These are phyloP conservation scores for Aurantiochytrium sp. DNA, from an alignment of 108 stramenopile genomes.

Conservation along the genomic window DNA sequence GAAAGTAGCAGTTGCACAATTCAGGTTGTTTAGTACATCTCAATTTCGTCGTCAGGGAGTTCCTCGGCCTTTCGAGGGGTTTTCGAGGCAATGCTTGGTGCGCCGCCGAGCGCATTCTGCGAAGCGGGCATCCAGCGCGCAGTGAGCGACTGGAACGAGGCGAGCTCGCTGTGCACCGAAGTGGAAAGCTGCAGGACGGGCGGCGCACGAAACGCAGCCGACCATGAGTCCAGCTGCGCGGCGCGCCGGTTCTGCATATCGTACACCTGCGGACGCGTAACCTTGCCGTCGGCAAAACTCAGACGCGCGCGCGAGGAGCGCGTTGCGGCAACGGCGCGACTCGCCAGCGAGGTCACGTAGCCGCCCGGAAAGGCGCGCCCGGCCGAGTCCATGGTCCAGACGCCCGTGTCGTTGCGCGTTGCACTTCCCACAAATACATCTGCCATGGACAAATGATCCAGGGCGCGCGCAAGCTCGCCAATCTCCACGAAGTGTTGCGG, in stretches of 20 bases:
- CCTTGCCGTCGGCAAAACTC: background rate
- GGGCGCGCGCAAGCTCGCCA: background rate
- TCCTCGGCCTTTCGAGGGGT: background rate
- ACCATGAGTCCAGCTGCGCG: background rate
- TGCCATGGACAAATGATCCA: background rate
- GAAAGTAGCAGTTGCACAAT: background rate
- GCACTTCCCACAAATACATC: background rate
- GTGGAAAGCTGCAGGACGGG: background rate
- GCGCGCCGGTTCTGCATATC: background rate
- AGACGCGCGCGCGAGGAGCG: background rate
- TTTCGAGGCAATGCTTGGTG: background rate
- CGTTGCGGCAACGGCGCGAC: background rate
- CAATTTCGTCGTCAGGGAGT: background rate
- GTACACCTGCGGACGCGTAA: background rate
- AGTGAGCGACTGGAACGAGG: background rate
- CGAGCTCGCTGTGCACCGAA: background rate
- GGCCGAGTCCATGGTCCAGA: background rate
- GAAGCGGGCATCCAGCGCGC: background rate
- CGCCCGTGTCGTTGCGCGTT: background rate
- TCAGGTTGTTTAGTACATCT: background rate
- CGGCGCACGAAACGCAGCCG: background rate
- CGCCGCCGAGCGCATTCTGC: too few relatives aligned
- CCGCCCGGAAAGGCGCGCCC: background rate
- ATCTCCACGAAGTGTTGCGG: background rate
- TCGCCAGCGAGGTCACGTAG: background rate